Conservation (phyloP, 2,329 filamentous ascomycete genomes). For the Neofusicoccum sp. region DNA sequence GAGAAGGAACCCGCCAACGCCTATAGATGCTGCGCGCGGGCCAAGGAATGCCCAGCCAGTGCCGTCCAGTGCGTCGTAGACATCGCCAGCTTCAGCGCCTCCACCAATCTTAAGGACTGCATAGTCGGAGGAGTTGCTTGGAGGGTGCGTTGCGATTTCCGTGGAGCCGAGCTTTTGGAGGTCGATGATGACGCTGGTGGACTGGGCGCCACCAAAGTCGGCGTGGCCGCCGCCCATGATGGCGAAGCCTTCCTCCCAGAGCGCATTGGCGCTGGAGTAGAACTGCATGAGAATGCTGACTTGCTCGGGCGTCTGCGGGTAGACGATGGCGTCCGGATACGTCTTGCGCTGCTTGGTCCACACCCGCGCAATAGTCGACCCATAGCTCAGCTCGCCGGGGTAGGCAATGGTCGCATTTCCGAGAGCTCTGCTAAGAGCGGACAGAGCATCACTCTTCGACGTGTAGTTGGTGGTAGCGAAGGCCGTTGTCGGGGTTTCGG, state of each 20-base stretch:
- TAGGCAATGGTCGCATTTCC: slow-evolving; percentile 11
- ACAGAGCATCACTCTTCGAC: slow-evolving; percentile 3
- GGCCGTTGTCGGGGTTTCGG: background rate
- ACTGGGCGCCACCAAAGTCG: slow-evolving; percentile 11
- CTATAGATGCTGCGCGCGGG: slow-evolving; percentile 30
- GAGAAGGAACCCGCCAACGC: slow-evolving; percentile 30
- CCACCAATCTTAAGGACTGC: slow-evolving; percentile 20
- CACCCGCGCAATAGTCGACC: slow-evolving; percentile 2
- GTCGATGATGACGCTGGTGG: slow-evolving; percentile 13
- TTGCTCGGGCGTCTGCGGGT: slow-evolving; percentile 5
- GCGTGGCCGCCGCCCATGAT: slow-evolving; percentile 16
- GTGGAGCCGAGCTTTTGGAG: background rate
- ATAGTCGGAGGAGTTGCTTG: background rate
- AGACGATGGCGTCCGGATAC: slow-evolving; percentile 9
- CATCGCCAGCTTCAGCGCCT: slow-evolving; percentile 34
- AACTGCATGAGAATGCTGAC: slow-evolving; percentile 16
- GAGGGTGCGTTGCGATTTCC: background rate
- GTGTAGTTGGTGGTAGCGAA: background rate
- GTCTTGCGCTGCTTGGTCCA: slow-evolving; percentile 15
- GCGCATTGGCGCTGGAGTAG: slow-evolving; percentile 7
- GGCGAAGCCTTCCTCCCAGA: slow-evolving; percentile 9
- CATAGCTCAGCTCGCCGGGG: background rate
- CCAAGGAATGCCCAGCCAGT: slow-evolving; percentile 19
- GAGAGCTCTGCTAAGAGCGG: background rate
- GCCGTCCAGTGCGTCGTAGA: slow-evolving; percentile 31